Base-by-base conservation (phyloP, 305 asterid genomes). In the Fraxinus greggii region DNA sequence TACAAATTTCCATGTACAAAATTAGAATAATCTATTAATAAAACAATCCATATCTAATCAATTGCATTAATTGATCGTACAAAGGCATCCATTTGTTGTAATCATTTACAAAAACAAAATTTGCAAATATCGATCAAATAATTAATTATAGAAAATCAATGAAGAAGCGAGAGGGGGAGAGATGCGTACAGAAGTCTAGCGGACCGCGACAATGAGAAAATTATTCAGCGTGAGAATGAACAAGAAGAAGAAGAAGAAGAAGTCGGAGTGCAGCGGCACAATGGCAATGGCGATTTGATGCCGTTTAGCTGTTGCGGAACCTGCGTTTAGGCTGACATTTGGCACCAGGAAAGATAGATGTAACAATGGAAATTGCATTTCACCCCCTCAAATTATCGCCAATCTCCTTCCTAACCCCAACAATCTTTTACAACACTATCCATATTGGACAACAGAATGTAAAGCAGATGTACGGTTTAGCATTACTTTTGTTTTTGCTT, bases 271-370 rank as follows among this genome's bases (percentile, higher is more conserved):
- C 38, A 26, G 28, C 38, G 74, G 28, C 36, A 28, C 7, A 67
- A 67, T 24, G 33, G 36, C 21, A 28, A 67, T n/a, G 5, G 19
- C 48, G 84, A 56, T n/a, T 79, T 76, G 56, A 45, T 45, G 72
- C 76, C 72, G 73, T 31, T 81, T 35, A 29, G 21, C 21, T 79
- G 65, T 84, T 78, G 81, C 88, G 77, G 81, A 75, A 76, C 54
- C 69, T 42, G 51, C 87, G 84, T 76, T 78, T 79, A 51, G 36
- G 80, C 61, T 75, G 85, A 88, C 90, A 81, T 36, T 45, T 84
- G 85, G 84, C 89, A 82, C 48, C 72, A 54, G 79, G 5, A 15
- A 59, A 28, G 59, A 26, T 70, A 32, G 74, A 36, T 81, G 61
- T 32, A 42, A 9, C 65, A 28, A 2, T 0, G 23, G 75, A 42